These are phyloP conservation scores for Sanguinoderma infundibulare DNA, from an alignment of 1,284 basidiomycete species.

Conservation along the genomic window DNA sequence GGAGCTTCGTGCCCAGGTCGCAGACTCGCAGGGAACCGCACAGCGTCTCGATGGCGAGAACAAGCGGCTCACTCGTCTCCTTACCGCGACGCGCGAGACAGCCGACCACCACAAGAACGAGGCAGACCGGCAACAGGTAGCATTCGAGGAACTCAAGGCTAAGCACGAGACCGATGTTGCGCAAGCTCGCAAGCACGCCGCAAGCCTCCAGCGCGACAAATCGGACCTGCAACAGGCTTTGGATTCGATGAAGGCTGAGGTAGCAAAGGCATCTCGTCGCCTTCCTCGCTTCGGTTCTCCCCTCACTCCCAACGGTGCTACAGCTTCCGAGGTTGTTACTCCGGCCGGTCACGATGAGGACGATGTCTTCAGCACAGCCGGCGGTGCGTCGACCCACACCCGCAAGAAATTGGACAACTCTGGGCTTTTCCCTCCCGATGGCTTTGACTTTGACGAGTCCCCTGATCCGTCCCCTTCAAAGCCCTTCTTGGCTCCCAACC, in stretches of 20 bases:
- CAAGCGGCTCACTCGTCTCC: conserved; percentile 77
- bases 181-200: conserved; percentile 85
- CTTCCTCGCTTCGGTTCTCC: conserved; percentile 72
- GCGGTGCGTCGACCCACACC: conserved; percentile 62
- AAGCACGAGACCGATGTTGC: conserved; percentile 96
- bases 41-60: conserved; percentile 84
- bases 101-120: conserved; percentile 89
- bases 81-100: conserved; percentile 76
- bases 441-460: conserved; percentile 51
- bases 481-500: conserved; percentile 66
- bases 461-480: conserved; percentile 70
- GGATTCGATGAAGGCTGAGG: conserved; percentile 74
- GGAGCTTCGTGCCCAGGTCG: conserved; percentile 78
- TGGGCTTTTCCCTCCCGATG: conserved; percentile 59
- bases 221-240: conserved; percentile 86
- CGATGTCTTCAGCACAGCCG: conserved; percentile 69
- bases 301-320: conserved; percentile 61
- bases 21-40: conserved; percentile 67
- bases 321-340: conserved; percentile 56
- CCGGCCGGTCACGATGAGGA: conserved; percentile 66
- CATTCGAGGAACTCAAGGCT: conserved; percentile 78
- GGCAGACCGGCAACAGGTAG: conserved; percentile 71
- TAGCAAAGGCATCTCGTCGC: conserved; percentile 60
- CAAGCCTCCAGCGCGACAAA: conserved; percentile 90
- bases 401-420: conserved; percentile 62